Base-by-base conservation (phyloP, 2,329 filamentous ascomycete species). In the Ascochyta rabiei region DNA sequence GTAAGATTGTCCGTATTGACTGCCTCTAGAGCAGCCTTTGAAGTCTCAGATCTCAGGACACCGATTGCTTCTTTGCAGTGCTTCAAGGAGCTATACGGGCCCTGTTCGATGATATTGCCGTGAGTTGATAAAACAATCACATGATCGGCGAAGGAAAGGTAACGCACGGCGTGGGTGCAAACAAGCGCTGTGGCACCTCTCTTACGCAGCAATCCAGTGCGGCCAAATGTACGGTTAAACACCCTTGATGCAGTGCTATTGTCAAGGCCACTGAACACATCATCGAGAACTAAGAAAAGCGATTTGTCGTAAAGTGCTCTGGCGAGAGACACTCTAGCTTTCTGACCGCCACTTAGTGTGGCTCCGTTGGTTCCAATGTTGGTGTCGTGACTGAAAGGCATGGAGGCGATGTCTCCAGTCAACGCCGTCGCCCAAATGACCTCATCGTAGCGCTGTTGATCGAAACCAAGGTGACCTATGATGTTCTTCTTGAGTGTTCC, bases 251-350 rank as follows among this genome's bases (percentile, higher is more conserved):
- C 21, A 6, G 47, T 49, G 5, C 12, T 28, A 12, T 72, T 69
- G 57, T 81, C 80, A 4, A 82, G 69, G 8, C 79, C 79, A 44
- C 75, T 79, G 15, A 82, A 71, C 6, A 79, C 73, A 57, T 81
- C 79, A 52, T 81, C 80, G 6, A 81, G 65, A 12, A 82, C 66
- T 16, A 80, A 61, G 13, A 79, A 60, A 13, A 73, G 65, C 35
- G 70, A 71, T 34, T 74, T 69, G 12, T 77, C 70, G 62, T 81
- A 82, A 4, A 81, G 67, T 13, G 67, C 65, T 28, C 68, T 50
- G 1, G 68, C 68, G 13, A 71, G 46, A 12, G 60, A 56, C 16
- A 71, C 63, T 12, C 67, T 57, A 41, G 68, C 63, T 38, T 69
- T 70, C 40, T 71, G 68, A 6, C 68, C 68, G n/a, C 68, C 68